Percentiles rank a stretch among this genome's conserved stretches.
Evolutionary conservation across 768 basidiomycete species (phyloP).

Genomic region (Chalciporus piperatus): DNA sequence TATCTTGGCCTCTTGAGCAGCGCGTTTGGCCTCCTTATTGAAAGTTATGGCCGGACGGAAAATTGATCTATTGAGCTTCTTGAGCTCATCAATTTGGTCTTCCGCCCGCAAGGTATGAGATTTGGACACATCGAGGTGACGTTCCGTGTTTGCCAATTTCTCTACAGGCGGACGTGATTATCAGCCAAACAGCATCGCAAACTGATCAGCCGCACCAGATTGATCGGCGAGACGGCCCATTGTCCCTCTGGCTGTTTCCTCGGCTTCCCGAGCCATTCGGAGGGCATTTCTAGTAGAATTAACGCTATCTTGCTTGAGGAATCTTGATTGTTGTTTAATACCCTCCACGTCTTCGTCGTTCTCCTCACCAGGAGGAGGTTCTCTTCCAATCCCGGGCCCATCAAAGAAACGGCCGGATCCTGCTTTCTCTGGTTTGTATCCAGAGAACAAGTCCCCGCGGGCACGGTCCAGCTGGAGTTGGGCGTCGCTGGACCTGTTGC

Average conservation of each 20-base stretch:
- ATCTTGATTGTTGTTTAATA: constrained; percentile 89
- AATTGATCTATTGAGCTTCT: constrained; percentile 91
- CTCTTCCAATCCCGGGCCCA: constrained; percentile 45
- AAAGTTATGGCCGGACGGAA: constrained; percentile 90
- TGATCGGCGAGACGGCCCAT: constrained; percentile 83
- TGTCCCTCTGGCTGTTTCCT: constrained; percentile 90
- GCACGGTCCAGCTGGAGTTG: constrained; percentile 58
- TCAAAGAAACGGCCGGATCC: constrained; percentile 71
- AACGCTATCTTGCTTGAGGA: constrained; percentile 88
- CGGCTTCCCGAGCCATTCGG: constrained; percentile 90
- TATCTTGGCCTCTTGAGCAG: constrained; percentile 81
- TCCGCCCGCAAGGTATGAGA: constrained; percentile 84
- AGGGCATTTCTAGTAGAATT: constrained; percentile 89
- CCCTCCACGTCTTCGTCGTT: constrained; percentile 89
- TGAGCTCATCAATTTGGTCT: constrained; percentile 91
- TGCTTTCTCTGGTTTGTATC: constrained; percentile 59
- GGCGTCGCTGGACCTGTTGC: constrained; percentile 14
- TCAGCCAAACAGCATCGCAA: background rate
- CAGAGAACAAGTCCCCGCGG: constrained; percentile 72
- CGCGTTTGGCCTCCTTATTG: constrained; percentile 90
- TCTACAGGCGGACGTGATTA: constrained; percentile 39
- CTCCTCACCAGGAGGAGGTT: constrained; percentile 62
- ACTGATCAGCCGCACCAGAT: constrained; percentile 61
- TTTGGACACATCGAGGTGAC: constrained; percentile 90
- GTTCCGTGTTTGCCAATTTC: constrained; percentile 90